A percentile compares a stretch with the other conserved stretches of the same genome.
Evolutionary conservation across 495 filamentous ascomycete species (phyloP).

Genomic region (Penicilliopsis zonata): DNA sequence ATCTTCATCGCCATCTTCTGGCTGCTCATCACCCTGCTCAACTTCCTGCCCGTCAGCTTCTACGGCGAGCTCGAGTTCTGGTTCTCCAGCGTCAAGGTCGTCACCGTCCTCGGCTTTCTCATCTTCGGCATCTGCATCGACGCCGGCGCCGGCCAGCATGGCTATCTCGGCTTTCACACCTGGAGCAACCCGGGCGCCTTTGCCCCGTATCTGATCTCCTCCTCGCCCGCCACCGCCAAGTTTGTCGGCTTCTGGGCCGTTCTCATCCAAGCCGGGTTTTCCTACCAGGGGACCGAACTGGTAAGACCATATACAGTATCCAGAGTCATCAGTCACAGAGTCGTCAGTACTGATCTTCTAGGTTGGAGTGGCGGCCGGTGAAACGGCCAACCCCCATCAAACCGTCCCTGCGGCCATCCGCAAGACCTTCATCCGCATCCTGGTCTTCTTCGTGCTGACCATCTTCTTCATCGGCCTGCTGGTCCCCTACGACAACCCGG

Average conservation of each 20-base stretch:
- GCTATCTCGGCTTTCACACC: conserved; percentile 51
- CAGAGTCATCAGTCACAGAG: no score
- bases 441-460: conserved; percentile 62
- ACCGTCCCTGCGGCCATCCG: conserved; percentile 61
- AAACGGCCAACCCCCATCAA: conserved; percentile 58
- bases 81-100: conserved; percentile 55
- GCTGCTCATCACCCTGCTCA: conserved; percentile 53
- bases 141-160: conserved; percentile 45
- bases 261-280: conserved; percentile 47
- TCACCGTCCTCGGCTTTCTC: conserved; percentile 52
- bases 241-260: conserved; percentile 39
- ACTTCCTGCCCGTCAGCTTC: conserved; percentile 47
- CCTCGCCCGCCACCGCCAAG: conserved; percentile 46
- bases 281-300: conserved; percentile 63
- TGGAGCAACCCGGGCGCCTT: conserved; percentile 62
- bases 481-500: conserved; percentile 37
- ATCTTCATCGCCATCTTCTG: conserved; percentile 71
- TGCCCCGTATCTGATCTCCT: conserved; percentile 41
- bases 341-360: no score
- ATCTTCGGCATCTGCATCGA: conserved; percentile 55
- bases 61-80: conserved; percentile 56
- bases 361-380: conserved; percentile 63
- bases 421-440: conserved; percentile 64
- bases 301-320: no score
- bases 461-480: conserved; percentile 67